Evolutionary conservation across 2,329 filamentous ascomycete genomes (phyloP).

Genomic region (Hortaea sp.): DNA sequence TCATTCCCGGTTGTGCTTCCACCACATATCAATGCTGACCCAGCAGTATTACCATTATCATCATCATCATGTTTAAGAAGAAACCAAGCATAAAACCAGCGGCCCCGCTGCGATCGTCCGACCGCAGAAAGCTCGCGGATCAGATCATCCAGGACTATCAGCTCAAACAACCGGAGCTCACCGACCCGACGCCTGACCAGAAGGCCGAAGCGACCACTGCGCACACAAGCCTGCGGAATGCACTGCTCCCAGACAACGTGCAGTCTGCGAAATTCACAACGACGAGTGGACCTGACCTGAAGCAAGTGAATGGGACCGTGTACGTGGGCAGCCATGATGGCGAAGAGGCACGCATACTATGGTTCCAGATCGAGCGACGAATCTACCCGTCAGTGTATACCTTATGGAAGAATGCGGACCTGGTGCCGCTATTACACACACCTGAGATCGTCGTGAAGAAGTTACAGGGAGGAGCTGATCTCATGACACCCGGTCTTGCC

Average conservation of each 20-base stretch:
- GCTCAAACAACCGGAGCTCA: conserved; percentile 27
- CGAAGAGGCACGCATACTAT: conserved; percentile 50
- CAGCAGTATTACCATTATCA: no score
- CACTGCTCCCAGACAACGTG: conserved; percentile 53
- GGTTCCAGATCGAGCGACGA: conserved; percentile 52
- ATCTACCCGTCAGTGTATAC: conserved; percentile 52
- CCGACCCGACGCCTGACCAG: conserved; percentile 31
- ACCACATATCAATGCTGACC: no score
- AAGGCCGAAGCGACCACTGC: conserved; percentile 34
- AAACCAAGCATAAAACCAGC: conserved; percentile 51
- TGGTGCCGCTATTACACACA: conserved; percentile 56
- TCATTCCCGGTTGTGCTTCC: no score
- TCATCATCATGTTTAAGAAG: conserved; percentile 27
- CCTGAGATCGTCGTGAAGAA: conserved; percentile 52
- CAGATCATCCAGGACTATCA: conserved; percentile 55
- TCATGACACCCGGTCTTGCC: conserved; percentile 59
- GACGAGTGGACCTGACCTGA: conserved; percentile 51
- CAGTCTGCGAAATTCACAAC: conserved; percentile 56
- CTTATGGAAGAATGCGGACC: conserved; percentile 51
- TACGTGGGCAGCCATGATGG: conserved; percentile 52
- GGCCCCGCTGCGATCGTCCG: conserved; percentile 55
- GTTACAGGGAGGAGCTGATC: conserved; percentile 53
- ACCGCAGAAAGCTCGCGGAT: conserved; percentile 56
- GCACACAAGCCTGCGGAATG: conserved; percentile 45
- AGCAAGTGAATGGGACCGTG: conserved; percentile 51